Evolutionary conservation across 352 stramenopile genomes (phyloP).

Genomic region (Phytophthora agathidicida): DNA sequence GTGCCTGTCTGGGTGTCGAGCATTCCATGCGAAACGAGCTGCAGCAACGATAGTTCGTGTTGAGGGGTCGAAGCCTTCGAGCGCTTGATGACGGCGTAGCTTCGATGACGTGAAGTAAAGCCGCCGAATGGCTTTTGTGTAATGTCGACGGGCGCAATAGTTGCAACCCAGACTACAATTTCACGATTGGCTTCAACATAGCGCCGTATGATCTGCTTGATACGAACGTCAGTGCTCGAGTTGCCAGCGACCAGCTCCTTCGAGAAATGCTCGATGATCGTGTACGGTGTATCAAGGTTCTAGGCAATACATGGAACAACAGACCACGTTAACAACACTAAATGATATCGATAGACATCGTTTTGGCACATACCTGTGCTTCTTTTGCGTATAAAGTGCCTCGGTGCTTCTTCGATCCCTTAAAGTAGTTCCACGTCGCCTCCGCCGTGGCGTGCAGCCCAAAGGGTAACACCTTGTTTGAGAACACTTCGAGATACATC

Average conservation of each 20-base stretch:
- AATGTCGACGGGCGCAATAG: constrained; percentile 57
- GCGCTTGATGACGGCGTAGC: constrained; percentile 63
- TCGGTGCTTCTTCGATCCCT: constrained; percentile 40
- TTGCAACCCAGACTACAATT: constrained; percentile 63
- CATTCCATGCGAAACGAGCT: constrained; percentile 56
- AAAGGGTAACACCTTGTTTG: constrained; percentile 39
- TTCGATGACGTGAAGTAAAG: constrained; percentile 50
- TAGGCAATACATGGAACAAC: constrained; percentile 4
- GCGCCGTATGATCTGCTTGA: constrained; percentile 66
- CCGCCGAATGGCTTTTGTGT: constrained; percentile 39
- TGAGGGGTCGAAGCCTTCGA: constrained; percentile 34
- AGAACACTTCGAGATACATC: constrained; percentile 41
- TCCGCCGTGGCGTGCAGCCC: constrained; percentile 27
- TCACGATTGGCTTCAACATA: constrained; percentile 67
- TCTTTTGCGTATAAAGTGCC: constrained; percentile 39
- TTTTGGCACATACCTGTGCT: constrained; percentile 24
- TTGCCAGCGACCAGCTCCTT: constrained; percentile 60
- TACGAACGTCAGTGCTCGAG: constrained; percentile 52
- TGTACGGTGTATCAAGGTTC: constrained; percentile 50
- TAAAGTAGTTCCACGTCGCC: constrained; percentile 44
- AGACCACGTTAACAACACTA: not conserved
- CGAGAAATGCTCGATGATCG: constrained; percentile 61
- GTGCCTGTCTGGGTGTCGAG: constrained; percentile 43
- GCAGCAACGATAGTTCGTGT: constrained; percentile 49
- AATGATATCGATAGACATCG: not conserved